These are phyloP conservation scores for Flaveria robusta DNA, from an alignment of 129 eudicot species.

Conservation along the genomic window DNA sequence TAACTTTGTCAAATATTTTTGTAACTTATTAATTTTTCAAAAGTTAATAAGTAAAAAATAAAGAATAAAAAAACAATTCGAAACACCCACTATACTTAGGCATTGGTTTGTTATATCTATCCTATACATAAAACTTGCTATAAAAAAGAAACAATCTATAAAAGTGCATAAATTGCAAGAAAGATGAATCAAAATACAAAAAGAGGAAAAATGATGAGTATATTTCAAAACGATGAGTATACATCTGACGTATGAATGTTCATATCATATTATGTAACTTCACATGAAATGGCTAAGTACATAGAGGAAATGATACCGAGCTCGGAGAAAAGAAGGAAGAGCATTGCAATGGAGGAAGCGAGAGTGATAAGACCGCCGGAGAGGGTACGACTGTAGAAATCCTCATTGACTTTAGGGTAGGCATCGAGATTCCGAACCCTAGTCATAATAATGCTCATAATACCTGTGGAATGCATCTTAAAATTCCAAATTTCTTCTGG, in stretches of 20 bases:
- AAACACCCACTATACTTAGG: too few species aligned
- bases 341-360: conserved; percentile 60
- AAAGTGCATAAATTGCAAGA: too few species aligned
- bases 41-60: too few species aligned
- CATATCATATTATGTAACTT: background rate
- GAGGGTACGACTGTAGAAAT: conserved; percentile 78
- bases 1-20: too few species aligned
- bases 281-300: background rate
- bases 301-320: conserved; percentile 47
- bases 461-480: conserved; percentile 22
- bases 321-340: conserved; percentile 70
- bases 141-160: too few species aligned
- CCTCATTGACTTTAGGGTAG: conserved; percentile 83
- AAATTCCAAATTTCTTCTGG: background rate
- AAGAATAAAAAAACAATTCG: too few species aligned
- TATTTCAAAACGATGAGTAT: too few species aligned
- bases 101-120: too few species aligned
- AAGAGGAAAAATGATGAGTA: too few species aligned
- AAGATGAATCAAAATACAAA: too few species aligned
- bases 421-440: conserved; percentile 74
- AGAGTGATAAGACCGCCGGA: conserved; percentile 83
- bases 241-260: background rate
- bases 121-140: too few species aligned
- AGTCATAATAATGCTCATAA: conserved; percentile 53
- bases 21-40: too few species aligned